Evolutionary conservation across 1,284 basidiomycete species (phyloP), one percentile per base, ranked within the genome.

Genomic region (Sanguinoderma infundibulare): DNA sequence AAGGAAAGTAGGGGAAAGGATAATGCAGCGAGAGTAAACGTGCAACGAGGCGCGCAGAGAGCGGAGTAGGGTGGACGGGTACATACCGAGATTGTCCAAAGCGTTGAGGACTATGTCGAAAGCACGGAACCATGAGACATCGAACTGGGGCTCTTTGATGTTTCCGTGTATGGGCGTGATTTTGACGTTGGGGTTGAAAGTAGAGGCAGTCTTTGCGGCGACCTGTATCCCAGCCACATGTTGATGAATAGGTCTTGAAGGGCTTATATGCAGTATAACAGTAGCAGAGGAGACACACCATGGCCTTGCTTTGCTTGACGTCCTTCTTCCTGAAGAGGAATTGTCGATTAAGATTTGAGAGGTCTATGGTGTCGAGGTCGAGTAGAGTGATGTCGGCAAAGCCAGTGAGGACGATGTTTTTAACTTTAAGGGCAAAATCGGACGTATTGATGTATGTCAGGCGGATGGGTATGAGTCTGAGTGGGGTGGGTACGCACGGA

Each of bases 311-410:
- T 73, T 98, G 93, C 72, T 98, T 97, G 63, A 99, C 94, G 73
- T 98, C 96, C 70, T 96, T 96, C 78, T 98, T 98, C 66, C 89
- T 88, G 79, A 99, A 99, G 39, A 99, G 81, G 77, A 99, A 99
- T 73, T 99, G 98, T 24, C 98, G 87, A 74, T 99, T 99, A 55
- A 99, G 82, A 75, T 99, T 99, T 55, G 96, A 98, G 34, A 99
- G 84, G 83, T 99, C 98, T 76, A 99, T 99, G 7, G 97, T 99
- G 78, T 99, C 98, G 62, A 99, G 83, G 78, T 99, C 98, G 66
- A 99, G 85, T 69, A 96, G 80, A 0, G 97, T 96, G 65, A 98
- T 96, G 71, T 95, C 83, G 34, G 91, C 92, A 69, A 98, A 98
- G 22, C 97, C 97, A 5, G 94, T 91, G 51, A 97, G 79, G 26